Conservation (phyloP, 495 filamentous ascomycete genomes). For the Podospora comata region DNA sequence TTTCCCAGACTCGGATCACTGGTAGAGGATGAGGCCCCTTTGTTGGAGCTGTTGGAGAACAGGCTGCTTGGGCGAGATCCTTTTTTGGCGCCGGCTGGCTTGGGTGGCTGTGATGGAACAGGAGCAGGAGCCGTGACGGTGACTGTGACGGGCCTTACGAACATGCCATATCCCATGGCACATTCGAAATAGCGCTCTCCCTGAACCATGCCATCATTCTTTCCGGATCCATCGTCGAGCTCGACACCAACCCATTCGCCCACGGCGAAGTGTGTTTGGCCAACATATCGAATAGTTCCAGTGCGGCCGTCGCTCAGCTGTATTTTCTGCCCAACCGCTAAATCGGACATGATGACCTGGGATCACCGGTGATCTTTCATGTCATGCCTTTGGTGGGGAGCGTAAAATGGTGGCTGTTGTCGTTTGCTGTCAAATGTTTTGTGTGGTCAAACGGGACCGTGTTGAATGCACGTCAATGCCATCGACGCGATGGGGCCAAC, state of each 20-base stretch:
- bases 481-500: background rate
- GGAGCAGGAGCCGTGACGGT: constrained; percentile 60
- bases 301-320: constrained; percentile 71
- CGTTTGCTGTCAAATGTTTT: background rate
- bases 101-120: constrained; percentile 37
- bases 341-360: constrained; percentile 22
- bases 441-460: background rate
- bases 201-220: constrained; percentile 91
- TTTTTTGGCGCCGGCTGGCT: constrained; percentile 23
- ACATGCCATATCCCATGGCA: constrained; percentile 77
- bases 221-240: constrained; percentile 76
- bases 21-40: constrained; percentile 29
- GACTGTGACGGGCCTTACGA: constrained; percentile 65
- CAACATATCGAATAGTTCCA: constrained; percentile 76
- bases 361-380: background rate
- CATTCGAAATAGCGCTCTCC: constrained; percentile 91
- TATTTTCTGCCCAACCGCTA: constrained; percentile 51
- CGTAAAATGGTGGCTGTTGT: background rate
- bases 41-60: constrained; percentile 27
- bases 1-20: constrained; percentile 53
- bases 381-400: background rate
- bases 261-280: constrained; percentile 69
- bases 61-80: constrained; percentile 39
- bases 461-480: background rate
- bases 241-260: constrained; percentile 92